Conservation (phyloP, 768 basidiomycete genomes). For the Epithele typhae region DNA sequence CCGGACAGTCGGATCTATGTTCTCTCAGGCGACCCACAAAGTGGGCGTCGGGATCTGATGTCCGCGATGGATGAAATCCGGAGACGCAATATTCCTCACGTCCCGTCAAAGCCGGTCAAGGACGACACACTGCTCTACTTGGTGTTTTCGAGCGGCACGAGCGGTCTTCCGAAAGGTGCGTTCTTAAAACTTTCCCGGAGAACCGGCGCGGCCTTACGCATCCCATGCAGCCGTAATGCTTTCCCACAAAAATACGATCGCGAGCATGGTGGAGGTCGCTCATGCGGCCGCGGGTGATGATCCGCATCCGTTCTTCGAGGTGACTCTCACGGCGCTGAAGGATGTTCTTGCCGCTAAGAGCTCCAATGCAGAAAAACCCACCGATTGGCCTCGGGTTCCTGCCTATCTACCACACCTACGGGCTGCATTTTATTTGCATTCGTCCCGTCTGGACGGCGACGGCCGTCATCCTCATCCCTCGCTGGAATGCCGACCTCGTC, state of each 20-base stretch:
- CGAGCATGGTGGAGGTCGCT: conserved; percentile 12
- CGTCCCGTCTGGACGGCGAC: conserved; percentile 40
- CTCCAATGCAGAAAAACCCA: conserved; percentile 19
- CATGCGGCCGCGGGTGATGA: conserved; percentile 1
- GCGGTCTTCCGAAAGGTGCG: conserved; percentile 70
- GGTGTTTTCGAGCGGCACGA: conserved; percentile 76
- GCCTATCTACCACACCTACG: conserved; percentile 68
- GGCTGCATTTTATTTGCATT: conserved; percentile 49
- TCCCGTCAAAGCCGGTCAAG: conserved; percentile 41
- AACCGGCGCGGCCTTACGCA: no score
- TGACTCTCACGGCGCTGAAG: no score
- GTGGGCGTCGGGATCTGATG: conserved; percentile 41
- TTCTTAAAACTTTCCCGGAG: no score
- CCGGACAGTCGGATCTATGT: conserved; percentile 43
- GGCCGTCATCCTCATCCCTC: conserved; percentile 52
- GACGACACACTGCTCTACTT: conserved; percentile 63
- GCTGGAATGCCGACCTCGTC: conserved; percentile 53
- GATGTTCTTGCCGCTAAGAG: neutral
- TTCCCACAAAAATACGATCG: conserved; percentile 21
- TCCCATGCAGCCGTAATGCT: conserved; percentile 24
- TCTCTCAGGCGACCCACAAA: conserved; percentile 36
- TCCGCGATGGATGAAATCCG: conserved; percentile 40
- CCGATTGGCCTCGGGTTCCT: conserved; percentile 53
- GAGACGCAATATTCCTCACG: conserved; percentile 32
- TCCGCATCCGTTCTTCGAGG: neutral